Conservation (phyloP, 257 asterid species). For the Solanum appendiculatum region DNA sequence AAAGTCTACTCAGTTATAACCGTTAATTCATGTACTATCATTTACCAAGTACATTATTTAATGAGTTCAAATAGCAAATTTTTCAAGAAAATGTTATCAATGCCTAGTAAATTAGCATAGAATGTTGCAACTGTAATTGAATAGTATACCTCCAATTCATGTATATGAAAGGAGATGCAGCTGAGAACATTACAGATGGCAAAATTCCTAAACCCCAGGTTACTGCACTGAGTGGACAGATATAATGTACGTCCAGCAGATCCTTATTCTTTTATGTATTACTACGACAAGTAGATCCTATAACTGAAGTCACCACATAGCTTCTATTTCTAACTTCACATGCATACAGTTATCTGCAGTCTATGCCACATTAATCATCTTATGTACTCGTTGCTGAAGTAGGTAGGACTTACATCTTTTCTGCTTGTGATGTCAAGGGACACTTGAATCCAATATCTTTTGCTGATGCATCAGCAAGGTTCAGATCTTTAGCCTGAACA, state of each 20-base stretch:
- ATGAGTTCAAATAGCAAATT: neutral
- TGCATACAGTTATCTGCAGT: neutral
- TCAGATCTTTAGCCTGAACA: slow-evolving; percentile 81
- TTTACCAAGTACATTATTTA: neutral
- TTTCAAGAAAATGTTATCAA: neutral
- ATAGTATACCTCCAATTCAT: neutral
- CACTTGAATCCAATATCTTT: slow-evolving; percentile 40
- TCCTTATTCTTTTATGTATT: neutral
- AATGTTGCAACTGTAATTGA: neutral
- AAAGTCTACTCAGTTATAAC: neutral
- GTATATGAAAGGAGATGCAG: neutral
- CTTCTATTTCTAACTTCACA: neutral
- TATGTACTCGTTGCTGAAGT: neutral
- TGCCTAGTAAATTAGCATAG: neutral
- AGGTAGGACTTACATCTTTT: slow-evolving; percentile 50
- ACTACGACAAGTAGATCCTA: neutral
- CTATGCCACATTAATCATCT: neutral
- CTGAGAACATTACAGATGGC: neutral
- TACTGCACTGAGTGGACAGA: neutral
- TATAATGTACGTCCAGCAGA: neutral
- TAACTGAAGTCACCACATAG: neutral
- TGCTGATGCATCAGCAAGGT: slow-evolving; percentile 65
- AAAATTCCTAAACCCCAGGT: neutral
- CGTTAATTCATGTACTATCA: neutral
- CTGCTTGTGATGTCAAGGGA: slow-evolving; percentile 58